These are phyloP conservation scores for Populus simonii DNA, from an alignment of 345 rosid species.

Conservation along the genomic window DNA sequence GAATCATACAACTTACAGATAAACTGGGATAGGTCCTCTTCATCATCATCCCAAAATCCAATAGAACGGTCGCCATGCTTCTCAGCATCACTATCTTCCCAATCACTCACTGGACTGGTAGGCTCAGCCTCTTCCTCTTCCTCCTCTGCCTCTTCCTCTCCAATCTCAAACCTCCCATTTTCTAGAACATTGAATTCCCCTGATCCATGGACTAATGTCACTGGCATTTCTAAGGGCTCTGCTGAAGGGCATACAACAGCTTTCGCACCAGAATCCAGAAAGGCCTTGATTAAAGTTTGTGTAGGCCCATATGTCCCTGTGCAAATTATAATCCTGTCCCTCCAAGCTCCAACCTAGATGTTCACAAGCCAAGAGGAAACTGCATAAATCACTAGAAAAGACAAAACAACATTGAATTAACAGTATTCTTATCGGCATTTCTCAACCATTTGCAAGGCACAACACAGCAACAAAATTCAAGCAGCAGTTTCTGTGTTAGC, in stretches of 20 bases:
- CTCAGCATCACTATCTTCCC: conserved; percentile 91
- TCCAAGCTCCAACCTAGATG: conserved; percentile 89
- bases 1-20: conserved; percentile 63
- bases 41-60: conserved; percentile 74
- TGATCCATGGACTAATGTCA: conserved; percentile 44
- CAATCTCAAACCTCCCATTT: conserved; percentile 85
- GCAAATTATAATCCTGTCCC: conserved; percentile 88
- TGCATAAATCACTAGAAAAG: not conserved
- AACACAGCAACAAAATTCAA: not conserved
- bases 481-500: not conserved
- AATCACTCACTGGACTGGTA: conserved; percentile 70
- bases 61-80: conserved; percentile 28
- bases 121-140: conserved; percentile 63
- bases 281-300: conserved; percentile 54
- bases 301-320: conserved; percentile 80
- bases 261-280: conserved; percentile 86
- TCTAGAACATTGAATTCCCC: conserved; percentile 50
- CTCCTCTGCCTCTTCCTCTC: conserved; percentile 82
- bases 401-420: not conserved
- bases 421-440: not conserved
- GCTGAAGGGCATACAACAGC: conserved; percentile 70
- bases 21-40: conserved; percentile 70
- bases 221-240: conserved; percentile 60
- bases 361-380: conserved; percentile 9
- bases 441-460: not conserved